phyloP scores from a whole-genome alignment of 192 early-diverging fungal genomes.

The Rhizophagus prolifer region DNA sequence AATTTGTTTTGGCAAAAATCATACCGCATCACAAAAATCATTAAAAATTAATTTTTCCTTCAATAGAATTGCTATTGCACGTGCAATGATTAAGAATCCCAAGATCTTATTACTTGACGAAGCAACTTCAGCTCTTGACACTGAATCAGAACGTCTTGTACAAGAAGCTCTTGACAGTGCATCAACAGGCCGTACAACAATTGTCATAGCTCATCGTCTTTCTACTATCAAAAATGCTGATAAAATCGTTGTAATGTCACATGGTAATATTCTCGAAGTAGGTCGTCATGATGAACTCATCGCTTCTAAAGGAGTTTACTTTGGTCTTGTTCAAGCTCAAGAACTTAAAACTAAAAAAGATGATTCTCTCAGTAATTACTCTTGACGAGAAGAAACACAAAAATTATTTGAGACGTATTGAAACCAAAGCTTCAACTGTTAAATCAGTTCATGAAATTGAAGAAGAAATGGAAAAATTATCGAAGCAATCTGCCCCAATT shows the following conservation, averaged over 20 bases:
- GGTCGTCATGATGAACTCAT: slow-evolving; percentile 61
- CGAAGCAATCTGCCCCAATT: slow-evolving; percentile 53
- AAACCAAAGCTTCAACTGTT: slow-evolving; percentile 45
- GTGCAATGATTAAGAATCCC: slow-evolving; percentile 78
- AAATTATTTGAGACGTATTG: slow-evolving; percentile 36
- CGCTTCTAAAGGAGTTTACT: slow-evolving; percentile 47
- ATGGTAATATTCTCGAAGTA: slow-evolving; percentile 47
- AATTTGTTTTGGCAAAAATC: slow-evolving; percentile 42
- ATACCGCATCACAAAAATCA: background rate
- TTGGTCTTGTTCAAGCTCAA: slow-evolving; percentile 56
- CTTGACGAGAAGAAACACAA: slow-evolving; percentile 35
- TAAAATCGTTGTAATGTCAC: slow-evolving; percentile 63
- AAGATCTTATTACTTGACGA: slow-evolving; percentile 75
- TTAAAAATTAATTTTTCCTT: background rate
- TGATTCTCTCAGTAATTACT: slow-evolving; percentile 31
- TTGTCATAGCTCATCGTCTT: slow-evolving; percentile 70
- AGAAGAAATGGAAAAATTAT: slow-evolving; percentile 39
- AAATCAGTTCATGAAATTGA: slow-evolving; percentile 43
- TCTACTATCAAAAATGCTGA: slow-evolving; percentile 72
- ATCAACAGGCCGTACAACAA: slow-evolving; percentile 58
- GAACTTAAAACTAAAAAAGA: slow-evolving; percentile 49
- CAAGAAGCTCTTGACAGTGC: slow-evolving; percentile 63
- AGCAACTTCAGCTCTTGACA: slow-evolving; percentile 76
- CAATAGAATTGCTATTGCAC: slow-evolving; percentile 80
- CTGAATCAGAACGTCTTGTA: slow-evolving; percentile 63